Conservation (phyloP, 1,284 basidiomycete genomes). For the Trametes pubescens region DNA sequence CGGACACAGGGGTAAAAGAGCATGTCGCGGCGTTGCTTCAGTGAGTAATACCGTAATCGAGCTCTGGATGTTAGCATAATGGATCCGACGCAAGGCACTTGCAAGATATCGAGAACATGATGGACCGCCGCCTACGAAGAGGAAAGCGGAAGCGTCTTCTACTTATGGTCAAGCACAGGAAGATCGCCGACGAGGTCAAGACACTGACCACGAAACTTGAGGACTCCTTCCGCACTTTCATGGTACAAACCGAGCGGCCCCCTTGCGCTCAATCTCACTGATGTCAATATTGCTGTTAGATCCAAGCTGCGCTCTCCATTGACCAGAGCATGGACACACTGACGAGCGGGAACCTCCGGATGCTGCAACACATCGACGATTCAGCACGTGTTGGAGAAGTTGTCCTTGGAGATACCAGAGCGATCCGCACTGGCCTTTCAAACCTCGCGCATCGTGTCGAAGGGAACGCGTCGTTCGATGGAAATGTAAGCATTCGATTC, state of each 20-base stretch:
- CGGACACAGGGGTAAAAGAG: background rate
- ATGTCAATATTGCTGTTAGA: background rate
- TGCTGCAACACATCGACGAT: background rate
- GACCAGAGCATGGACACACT: background rate
- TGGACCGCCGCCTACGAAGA: background rate
- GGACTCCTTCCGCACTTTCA: background rate
- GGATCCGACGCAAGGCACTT: background rate
- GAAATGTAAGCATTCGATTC: background rate
- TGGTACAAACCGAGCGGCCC: background rate
- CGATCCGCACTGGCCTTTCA: background rate
- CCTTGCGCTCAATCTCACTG: background rate
- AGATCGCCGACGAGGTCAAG: background rate
- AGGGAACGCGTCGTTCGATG: background rate
- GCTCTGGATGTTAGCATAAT: background rate
- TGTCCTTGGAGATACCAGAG: background rate
- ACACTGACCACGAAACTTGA: background rate
- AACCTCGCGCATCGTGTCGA: background rate
- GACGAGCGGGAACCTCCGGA: background rate
- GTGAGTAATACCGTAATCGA: background rate
- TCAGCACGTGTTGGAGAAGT: background rate
- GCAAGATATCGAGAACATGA: background rate
- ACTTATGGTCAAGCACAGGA: background rate
- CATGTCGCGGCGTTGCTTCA: background rate
- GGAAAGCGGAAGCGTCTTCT: background rate
- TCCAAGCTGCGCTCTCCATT: background rate